phyloP scores from a whole-genome alignment of 768 basidiomycete genomes.

The Strobilomyces echinocephalus region DNA sequence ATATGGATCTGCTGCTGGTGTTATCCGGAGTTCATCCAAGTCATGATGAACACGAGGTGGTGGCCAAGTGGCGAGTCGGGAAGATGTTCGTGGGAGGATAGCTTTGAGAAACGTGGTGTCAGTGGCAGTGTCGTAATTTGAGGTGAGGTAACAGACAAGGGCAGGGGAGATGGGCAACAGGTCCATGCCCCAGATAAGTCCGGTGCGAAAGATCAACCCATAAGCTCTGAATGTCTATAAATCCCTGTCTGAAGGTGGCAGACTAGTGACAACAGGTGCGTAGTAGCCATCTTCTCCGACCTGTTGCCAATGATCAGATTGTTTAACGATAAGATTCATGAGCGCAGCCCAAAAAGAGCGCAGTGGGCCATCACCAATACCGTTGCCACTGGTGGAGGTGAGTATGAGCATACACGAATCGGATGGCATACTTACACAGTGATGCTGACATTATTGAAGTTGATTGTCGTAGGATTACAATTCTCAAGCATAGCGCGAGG shows the following conservation, averaged over 20 bases:
- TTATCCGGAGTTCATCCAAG: neutral
- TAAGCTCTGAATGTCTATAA: neutral
- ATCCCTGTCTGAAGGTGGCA: neutral
- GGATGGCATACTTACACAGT: no score
- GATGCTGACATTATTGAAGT: no score
- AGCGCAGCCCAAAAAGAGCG: no score
- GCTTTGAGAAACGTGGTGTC: neutral
- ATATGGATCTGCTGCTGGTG: neutral
- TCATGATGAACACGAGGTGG: neutral
- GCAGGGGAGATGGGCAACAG: neutral
- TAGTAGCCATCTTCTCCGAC: no score
- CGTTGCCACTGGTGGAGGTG: no score
- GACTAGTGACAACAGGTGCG: neutral
- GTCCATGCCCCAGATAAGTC: neutral
- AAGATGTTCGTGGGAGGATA: neutral
- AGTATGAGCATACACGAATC: no score
- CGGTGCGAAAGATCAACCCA: neutral
- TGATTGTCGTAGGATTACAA: no score
- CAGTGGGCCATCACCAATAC: no score
- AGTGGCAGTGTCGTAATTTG: neutral
- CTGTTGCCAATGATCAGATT: no score
- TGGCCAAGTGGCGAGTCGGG: neutral
- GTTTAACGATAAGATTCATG: no score
- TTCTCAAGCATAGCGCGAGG: no score
- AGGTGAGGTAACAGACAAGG: neutral